Percentiles rank a stretch among this genome's conserved stretches.
These are phyloP conservation scores for Rhynchosporium secalis DNA, from an alignment of 2,329 filamentous ascomycete genomes.

Conservation along the genomic window DNA sequence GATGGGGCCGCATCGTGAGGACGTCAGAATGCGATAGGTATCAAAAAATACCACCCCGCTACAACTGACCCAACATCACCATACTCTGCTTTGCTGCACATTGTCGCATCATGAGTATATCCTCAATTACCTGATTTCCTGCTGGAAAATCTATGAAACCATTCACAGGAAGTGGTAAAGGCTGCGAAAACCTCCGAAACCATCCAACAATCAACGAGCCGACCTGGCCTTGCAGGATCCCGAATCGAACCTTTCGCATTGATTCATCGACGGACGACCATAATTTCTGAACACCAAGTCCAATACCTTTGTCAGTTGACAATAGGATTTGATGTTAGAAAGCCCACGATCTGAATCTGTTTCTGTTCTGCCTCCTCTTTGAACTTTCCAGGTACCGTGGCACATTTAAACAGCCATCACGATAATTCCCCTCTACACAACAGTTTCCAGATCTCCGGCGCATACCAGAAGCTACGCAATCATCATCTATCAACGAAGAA, in stretches of 20 bases:
- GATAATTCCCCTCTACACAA: conserved; percentile 20
- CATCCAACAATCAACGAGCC: conserved; percentile 27
- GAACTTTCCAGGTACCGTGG: conserved; percentile 15
- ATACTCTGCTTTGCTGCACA: conserved; percentile 14
- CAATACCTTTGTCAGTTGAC: conserved; percentile 32
- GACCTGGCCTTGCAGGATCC: conserved; percentile 33
- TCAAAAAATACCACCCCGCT: conserved; percentile 5
- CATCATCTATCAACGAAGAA: conserved; percentile 20
- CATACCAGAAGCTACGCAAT: conserved; percentile 29
- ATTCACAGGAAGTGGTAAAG: conserved; percentile 11
- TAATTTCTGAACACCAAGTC: conserved; percentile 28
- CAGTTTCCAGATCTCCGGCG: conserved; percentile 24
- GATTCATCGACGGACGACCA: conserved; percentile 28
- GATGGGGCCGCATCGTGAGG: background rate
- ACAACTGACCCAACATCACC: conserved; percentile 11
- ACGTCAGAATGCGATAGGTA: conserved; percentile 13
- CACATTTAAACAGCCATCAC: conserved; percentile 27
- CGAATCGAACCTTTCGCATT: conserved; percentile 34
- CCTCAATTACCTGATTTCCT: conserved; percentile 20
- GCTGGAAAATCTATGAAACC: conserved; percentile 18
- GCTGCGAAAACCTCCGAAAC: conserved; percentile 24
- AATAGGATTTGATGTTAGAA: conserved; percentile 33
- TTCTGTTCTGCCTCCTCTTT: conserved; percentile 29
- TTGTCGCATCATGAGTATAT: conserved; percentile 18
- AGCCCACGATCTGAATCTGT: conserved; percentile 29